Evolutionary conservation across 2,329 filamentous ascomycete genomes (phyloP).

Genomic region (Fusarium chlamydosporum): DNA sequence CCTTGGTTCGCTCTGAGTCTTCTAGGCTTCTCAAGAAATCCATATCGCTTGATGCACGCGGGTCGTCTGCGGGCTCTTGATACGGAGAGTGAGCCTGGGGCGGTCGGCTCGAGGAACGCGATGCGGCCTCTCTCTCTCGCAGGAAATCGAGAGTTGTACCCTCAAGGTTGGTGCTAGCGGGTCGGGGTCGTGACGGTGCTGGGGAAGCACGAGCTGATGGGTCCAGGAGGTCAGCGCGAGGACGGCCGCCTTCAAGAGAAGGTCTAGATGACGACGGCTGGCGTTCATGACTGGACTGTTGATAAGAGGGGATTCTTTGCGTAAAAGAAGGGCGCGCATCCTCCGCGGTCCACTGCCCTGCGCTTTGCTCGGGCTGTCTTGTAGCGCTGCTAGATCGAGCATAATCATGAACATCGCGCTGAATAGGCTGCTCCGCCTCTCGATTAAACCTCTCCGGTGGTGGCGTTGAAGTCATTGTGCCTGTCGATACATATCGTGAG

Average conservation of each 20-base stretch:
- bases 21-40: conserved; percentile 87
- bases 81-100: conserved; percentile 59
- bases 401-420: conserved; percentile 45
- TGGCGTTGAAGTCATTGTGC: conserved; percentile 82
- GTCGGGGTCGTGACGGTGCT: conserved; percentile 71
- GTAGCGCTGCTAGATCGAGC: conserved; percentile 51
- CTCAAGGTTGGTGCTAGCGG: conserved; percentile 85
- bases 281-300: conserved; percentile 49
- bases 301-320: conserved; percentile 47
- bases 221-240: conserved; percentile 49
- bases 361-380: conserved; percentile 44
- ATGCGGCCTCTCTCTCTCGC: conserved; percentile 77
- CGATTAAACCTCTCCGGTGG: conserved; percentile 60
- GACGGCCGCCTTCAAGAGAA: conserved; percentile 49
- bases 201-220: conserved; percentile 47
- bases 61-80: conserved; percentile 55
- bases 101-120: conserved; percentile 56
- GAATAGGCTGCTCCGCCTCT: conserved; percentile 33
- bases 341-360: conserved; percentile 33
- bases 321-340: conserved; percentile 41
- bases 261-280: conserved; percentile 49
- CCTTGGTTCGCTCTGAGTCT: conserved; percentile 65
- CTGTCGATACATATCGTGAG: conserved; percentile 68
- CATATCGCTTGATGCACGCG: conserved; percentile 74
- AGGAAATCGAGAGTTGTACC: conserved; percentile 83